Percentiles rank a stretch among this genome's conserved stretches.
These are phyloP conservation scores for Cucumis hystrix DNA, from an alignment of 306 rosid genomes.

Conservation along the genomic window DNA sequence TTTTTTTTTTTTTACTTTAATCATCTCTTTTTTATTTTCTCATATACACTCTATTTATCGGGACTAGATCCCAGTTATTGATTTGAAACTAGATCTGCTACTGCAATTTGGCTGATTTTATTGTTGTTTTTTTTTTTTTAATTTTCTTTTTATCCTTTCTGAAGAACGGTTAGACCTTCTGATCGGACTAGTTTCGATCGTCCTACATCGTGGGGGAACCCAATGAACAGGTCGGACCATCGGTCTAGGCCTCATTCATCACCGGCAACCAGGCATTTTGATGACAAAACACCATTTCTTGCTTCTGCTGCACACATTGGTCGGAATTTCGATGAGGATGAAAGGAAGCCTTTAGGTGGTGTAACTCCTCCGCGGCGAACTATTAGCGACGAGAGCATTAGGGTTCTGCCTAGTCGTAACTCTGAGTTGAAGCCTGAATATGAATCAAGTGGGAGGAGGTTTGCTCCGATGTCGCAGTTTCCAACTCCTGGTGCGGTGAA, in stretches of 20 bases:
- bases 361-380: conserved; percentile 51
- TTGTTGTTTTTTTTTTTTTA: background rate
- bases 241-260: conserved; percentile 87
- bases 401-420: conserved; percentile 19
- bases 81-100: conserved; percentile 18
- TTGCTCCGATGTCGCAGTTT: conserved; percentile 31
- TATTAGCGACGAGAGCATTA: conserved; percentile 57
- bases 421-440: conserved; percentile 42
- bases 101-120: conserved; percentile 1
- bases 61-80: background rate
- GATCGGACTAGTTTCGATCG: conserved; percentile 76
- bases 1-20: background rate
- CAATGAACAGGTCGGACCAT: conserved; percentile 56
- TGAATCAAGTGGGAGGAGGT: conserved; percentile 33
- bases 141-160: background rate
- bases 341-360: conserved; percentile 84
- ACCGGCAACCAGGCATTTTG: conserved; percentile 62
- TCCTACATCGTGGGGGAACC: conserved; percentile 54
- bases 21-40: background rate
- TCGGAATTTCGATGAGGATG: conserved; percentile 94
- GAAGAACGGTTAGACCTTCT: conserved; percentile 47
- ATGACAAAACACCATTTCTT: conserved; percentile 63
- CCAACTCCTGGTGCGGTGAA: conserved; percentile 19
- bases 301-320: conserved; percentile 63
- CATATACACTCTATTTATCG: background rate